These are phyloP conservation scores for Vaccinium myrtillus DNA, from an alignment of 148 eudicot species.

Conservation along the genomic window DNA sequence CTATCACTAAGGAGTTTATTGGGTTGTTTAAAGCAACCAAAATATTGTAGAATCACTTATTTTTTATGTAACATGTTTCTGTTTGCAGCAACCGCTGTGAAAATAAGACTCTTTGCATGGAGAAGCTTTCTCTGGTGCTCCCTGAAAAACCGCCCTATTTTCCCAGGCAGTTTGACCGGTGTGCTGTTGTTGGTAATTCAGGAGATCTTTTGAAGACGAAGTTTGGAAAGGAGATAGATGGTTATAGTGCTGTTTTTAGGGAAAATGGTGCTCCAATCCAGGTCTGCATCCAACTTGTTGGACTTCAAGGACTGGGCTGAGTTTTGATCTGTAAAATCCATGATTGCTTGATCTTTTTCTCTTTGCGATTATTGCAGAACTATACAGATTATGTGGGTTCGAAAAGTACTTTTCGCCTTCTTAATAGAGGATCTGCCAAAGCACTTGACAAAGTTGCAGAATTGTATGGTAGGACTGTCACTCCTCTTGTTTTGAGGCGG, in stretches of 20 bases:
- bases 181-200: constrained; percentile 97
- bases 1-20: background rate
- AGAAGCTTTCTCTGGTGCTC: constrained; percentile 88
- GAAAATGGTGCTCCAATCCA: constrained; percentile 97
- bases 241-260: constrained; percentile 78
- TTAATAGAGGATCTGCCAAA: constrained; percentile 98
- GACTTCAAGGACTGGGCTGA: background rate
- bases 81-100: constrained; percentile 66
- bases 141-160: constrained; percentile 82
- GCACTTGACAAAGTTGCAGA: constrained; percentile 99
- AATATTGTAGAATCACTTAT: background rate
- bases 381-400: constrained; percentile 84
- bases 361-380: constrained; percentile 51
- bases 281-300: constrained; percentile 39
- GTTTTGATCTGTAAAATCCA: background rate
- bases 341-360: background rate
- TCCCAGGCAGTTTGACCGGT: constrained; percentile 74
- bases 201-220: constrained; percentile 89
- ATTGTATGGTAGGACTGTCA: constrained; percentile 66
- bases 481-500: constrained; percentile 16
- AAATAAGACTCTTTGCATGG: constrained; percentile 86
- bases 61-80: constrained; percentile 17
- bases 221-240: constrained; percentile 92
- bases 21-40: background rate
- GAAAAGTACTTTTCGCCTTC: constrained; percentile 94